Percentiles rank a stretch among this genome's conserved stretches.
phyloP scores from a whole-genome alignment of 2,329 filamentous ascomycete species.

The Sporothrix curviconia region DNA sequence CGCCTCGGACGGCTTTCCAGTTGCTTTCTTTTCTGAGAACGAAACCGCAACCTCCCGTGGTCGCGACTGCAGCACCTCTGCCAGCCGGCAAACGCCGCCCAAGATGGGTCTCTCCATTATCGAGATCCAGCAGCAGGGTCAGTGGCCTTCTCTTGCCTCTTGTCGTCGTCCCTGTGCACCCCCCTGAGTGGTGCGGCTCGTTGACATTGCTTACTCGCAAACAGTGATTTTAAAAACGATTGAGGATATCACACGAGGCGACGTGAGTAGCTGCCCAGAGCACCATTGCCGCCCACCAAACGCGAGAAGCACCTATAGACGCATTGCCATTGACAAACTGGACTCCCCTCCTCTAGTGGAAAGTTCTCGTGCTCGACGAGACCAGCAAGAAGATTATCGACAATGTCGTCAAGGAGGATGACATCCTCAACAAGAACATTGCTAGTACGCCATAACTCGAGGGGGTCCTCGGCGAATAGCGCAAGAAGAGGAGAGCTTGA shows the following conservation, averaged over 20 bases:
- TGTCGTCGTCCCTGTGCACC: no score
- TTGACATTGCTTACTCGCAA: neutral
- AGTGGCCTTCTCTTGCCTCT: conserved; percentile 28
- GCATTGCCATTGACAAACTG: neutral
- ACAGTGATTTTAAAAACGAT: conserved; percentile 68
- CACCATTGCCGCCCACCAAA: neutral
- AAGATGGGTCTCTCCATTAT: conserved; percentile 81
- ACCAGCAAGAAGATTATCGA: conserved; percentile 78
- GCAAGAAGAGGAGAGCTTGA: neutral
- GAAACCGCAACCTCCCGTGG: neutral
- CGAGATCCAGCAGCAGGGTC: conserved; percentile 74
- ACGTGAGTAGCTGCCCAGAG: conserved; percentile 49
- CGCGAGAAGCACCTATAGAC: no score
- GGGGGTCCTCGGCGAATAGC: neutral
- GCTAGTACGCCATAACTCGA: conserved; percentile 61
- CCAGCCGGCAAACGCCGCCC: conserved; percentile 23
- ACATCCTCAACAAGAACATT: conserved; percentile 93
- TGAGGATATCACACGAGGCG: conserved; percentile 69
- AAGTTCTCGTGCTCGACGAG: conserved; percentile 86
- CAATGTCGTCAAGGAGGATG: conserved; percentile 89
- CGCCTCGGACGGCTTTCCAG: no score
- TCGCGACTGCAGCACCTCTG: neutral
- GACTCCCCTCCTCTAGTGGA: conserved; percentile 61
- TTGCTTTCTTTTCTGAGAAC: neutral
- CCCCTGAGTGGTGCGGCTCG: neutral